Percentiles rank a stretch among this genome's conserved stretches.
Conservation (phyloP, 2,329 filamentous ascomycete species). For the Pseudogymnoascus sp. region DNA sequence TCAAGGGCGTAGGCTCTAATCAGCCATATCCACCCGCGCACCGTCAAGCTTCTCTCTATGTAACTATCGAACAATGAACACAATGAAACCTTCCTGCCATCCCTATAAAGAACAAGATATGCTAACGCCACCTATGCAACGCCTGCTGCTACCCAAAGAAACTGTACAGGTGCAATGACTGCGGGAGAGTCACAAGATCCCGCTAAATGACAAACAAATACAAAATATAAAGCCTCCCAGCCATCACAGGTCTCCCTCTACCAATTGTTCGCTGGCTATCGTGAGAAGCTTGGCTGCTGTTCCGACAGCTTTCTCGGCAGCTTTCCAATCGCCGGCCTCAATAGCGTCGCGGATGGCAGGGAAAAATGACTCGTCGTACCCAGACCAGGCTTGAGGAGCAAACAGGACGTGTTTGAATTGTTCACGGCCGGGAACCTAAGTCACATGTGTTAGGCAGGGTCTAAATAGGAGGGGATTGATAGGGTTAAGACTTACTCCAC, state of each 20-base stretch:
- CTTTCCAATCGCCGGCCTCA: constrained; percentile 60
- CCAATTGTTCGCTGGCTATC: constrained; percentile 40
- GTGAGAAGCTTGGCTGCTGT: constrained; percentile 64
- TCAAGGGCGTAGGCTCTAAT: neutral
- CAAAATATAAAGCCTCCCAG: neutral
- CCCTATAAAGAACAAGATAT: neutral
- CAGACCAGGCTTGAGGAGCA: constrained; percentile 72
- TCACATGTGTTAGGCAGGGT: constrained; percentile 13
- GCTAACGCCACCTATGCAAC: constrained; percentile 7
- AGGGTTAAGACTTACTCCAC: constrained; percentile 57
- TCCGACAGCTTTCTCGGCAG: constrained; percentile 60
- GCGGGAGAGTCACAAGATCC: constrained; percentile 2
- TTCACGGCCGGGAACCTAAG: constrained; percentile 70
- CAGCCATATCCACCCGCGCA: neutral
- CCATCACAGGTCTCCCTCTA: constrained; percentile 9
- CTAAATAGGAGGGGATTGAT: constrained; percentile 6
- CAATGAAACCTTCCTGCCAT: neutral
- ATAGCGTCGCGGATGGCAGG: constrained; percentile 81
- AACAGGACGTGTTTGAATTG: constrained; percentile 94
- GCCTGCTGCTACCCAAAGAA: constrained; percentile 6
- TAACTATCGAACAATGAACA: constrained; percentile 7
- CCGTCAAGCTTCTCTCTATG: neutral
- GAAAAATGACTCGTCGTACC: constrained; percentile 61
- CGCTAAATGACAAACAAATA: constrained; percentile 9
- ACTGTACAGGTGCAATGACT: constrained; percentile 1